Base-by-base conservation (phyloP, 225 moss, liverwort and hornwort genomes). In the Lunularia cruciata region DNA sequence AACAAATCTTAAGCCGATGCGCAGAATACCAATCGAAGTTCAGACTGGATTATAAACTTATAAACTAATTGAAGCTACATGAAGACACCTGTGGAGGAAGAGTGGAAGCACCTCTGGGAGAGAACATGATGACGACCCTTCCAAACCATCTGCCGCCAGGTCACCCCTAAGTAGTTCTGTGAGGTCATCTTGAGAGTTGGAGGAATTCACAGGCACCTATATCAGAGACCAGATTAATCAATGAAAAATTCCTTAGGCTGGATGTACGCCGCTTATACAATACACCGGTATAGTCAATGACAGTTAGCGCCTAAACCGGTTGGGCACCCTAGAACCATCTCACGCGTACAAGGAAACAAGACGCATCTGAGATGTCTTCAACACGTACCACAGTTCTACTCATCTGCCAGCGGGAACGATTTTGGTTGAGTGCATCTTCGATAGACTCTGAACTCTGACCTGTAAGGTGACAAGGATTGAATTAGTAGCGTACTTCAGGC, bases 381-480 rank as follows among this genome's bases (percentile, higher is more conserved):
- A 25, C n/a, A 69, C 84, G 45, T 80, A 95, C 94, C 85, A 89
- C 89, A 76, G 89, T 89, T 79, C 88, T 85, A 69, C 91, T 95
- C 94, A 95, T 95, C 82, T 95, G 94, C 94, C 94, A 95, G 28
- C 94, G 89, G 25, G 91, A 91, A 53, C 94, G 94, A 59, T 91
- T 86, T 10, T 95, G 91, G 58, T 85, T 86, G 31, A 95, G 77
- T 62, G 88, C 91, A 69, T 95, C 94, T 81, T 95, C 94, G 53
- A 88, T 91, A 57, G 94, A 89, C 59, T 88, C 94, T 19, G 91
- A 69, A 59, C 75, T 76, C 71, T 76, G 84, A 62, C 91, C 94
- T 91, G 82, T 25, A 59, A 32, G 47, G 51, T n/a, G 12, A 43
- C 43, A 43, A 43, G 12, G 43, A 43, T 43, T 43, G 16, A 70